Base-by-base conservation (phyloP, 2,329 filamentous ascomycete species). In the Exserohilum rostratum region DNA sequence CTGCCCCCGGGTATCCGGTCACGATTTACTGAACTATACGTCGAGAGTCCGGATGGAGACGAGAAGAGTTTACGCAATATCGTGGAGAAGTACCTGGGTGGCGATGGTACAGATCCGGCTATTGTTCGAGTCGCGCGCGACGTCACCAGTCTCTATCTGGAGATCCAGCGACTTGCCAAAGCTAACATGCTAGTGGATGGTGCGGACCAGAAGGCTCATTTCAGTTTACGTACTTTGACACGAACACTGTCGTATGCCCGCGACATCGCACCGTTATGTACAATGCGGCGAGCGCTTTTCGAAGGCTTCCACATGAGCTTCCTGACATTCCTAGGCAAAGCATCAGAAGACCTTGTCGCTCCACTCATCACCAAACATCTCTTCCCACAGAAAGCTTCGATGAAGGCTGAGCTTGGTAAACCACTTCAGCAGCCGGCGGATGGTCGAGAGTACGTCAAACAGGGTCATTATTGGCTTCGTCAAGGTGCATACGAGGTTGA, bases 281-380 rank as follows among this genome's bases (percentile, higher is more conserved):
- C 90, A 11, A 79, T 98, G 37, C 87, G 95, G 20, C 82, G 96
- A 68, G 90, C 93, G 10, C 79, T 98, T 1, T 96, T 90, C 60
- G 95, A 99, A 79, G 96, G 95, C 0, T 98, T 98, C 71, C 92
- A 91, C 13, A 99, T 99, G 96, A 95, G 93, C 45, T 99, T 99
- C 69, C 79, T 97, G 52, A 99, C 96, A 0, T 84, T 97, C 5
- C 82, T 99, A 11, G 88, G 93, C 67, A 85, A 86, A 66, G 85
- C 89, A 27, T 98, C 95, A 0, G 92, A 96, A 73, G 83, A 85
- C 55, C 79, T 92, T 45, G 83, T 98, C 3, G 80, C 89, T 42
- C 91, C 93, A 1, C 78, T 96, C 22, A 91, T 99, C 48, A 85
- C 90, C 51, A 87, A 91, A 61, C 85, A 95, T 68, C 82, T 99